A percentile compares a stretch with the other conserved stretches of the same genome.
Conservation (phyloP, 768 basidiomycete genomes). For the Polyporus arcularius region DNA sequence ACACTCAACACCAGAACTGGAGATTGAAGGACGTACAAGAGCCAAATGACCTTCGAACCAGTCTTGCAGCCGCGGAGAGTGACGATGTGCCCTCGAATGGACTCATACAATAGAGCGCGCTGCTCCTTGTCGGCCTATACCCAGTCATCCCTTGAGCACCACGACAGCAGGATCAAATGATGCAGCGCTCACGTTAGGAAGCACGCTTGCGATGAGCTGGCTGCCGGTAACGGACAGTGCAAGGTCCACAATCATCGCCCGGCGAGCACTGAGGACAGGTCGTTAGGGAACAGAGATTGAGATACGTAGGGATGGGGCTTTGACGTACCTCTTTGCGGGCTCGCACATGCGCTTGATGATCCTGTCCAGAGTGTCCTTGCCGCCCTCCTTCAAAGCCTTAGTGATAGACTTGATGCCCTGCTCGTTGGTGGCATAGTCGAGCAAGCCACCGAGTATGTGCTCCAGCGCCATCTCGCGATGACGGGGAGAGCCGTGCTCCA, state of each 20-base stretch:
- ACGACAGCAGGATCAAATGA: neutral
- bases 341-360: constrained; percentile 85
- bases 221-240: constrained; percentile 84
- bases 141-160: constrained; percentile 10
- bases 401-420: constrained; percentile 88
- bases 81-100: constrained; percentile 85
- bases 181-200: constrained; percentile 61
- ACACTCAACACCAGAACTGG: neutral
- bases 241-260: constrained; percentile 85
- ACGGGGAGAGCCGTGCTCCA: constrained; percentile 81
- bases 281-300: neutral
- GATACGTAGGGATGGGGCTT: neutral
- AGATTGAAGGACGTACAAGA: constrained; percentile 52
- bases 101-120: constrained; percentile 78
- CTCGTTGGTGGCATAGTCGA: constrained; percentile 79
- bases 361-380: constrained; percentile 70
- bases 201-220: constrained; percentile 79
- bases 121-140: constrained; percentile 83
- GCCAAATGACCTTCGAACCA: constrained; percentile 90
- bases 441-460: constrained; percentile 72
- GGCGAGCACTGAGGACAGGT: constrained; percentile 51
- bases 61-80: constrained; percentile 91
- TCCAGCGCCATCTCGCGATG: constrained; percentile 78
- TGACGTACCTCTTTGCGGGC: constrained; percentile 70
- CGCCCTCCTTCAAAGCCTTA: constrained; percentile 85